Base-by-base conservation (phyloP, 192 early-diverging fungal species). In the Gryganskiella cystojenkinii region DNA sequence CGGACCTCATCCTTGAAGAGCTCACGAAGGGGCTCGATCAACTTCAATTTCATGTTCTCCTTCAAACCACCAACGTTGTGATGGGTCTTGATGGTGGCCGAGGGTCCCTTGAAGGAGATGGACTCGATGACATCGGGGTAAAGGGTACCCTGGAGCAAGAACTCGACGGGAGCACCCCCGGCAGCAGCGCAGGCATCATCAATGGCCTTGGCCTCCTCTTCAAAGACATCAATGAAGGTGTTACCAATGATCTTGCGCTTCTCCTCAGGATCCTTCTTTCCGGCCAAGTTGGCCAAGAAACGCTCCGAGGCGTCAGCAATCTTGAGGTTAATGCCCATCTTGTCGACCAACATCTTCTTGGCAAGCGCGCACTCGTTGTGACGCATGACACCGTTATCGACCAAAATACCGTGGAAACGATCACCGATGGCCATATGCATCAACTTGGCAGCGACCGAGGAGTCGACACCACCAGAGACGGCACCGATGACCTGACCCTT, bases 221-320 rank as follows among this genome's bases (percentile, higher is more conserved):
- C 97, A 75, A 99, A 99, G 28, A 99, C 95, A 82, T 99, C 95
- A 57, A 99, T 95, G 69, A 99, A 99, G 34, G 97, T 95, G 90
- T 98, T 97, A 53, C 97, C 97, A 58, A 99, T 99, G 73, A 99
- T 96, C 87, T 97, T 99, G 80, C 97, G 91, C 92, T 99, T 99
- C 80, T 90, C 85, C 82, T 99, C 97, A 40, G 97, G 97, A 66
- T 99, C 95, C 20, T 89, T 95, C 55, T 97, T 90, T 53, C 96
- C 97, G 82, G 93, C 92, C 51, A 99, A 87, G 13, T 92, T 89
- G 44, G 84, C 85, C 58, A 95, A 75, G 87, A 98, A 98, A 56
- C 94, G 83, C 24, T 94, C 92, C 25, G 90, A 83, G 47, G 95
- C 93, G 80, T 97, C 93, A 44, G 91, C 94, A 42, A 99, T 91